Percentiles rank a stretch among this genome's conserved stretches.
These are phyloP conservation scores for Amylostereum areolatum DNA, from an alignment of 1,284 basidiomycete genomes.

Conservation along the genomic window DNA sequence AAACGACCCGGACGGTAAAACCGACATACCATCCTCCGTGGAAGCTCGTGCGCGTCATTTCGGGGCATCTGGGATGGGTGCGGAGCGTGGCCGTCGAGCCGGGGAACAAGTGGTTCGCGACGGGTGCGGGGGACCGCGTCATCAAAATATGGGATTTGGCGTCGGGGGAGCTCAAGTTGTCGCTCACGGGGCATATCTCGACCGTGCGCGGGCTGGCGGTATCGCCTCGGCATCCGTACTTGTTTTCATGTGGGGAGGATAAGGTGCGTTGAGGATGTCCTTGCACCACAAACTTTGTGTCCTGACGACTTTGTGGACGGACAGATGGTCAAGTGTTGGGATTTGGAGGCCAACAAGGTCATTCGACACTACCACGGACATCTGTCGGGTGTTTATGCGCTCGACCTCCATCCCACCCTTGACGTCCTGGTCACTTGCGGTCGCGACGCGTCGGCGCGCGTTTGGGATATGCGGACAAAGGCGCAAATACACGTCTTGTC, in stretches of 20 bases:
- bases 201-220: slow-evolving; percentile 94
- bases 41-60: slow-evolving; percentile 96
- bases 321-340: slow-evolving; percentile 99
- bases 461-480: slow-evolving; percentile 99
- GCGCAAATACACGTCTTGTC: slow-evolving; percentile 91
- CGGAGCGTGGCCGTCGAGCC: slow-evolving; percentile 94
- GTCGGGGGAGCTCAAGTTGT: slow-evolving; percentile 91
- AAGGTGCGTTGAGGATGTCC: slow-evolving; percentile 52
- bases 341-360: slow-evolving; percentile 97
- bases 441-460: slow-evolving; percentile 91
- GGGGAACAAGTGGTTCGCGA: slow-evolving; percentile 98
- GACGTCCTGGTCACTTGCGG: slow-evolving; percentile 94
- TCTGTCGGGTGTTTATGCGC: slow-evolving; percentile 90
- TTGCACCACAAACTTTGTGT: neutral
- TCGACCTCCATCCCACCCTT: slow-evolving; percentile 90
- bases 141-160: slow-evolving; percentile 99
- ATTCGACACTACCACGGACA: slow-evolving; percentile 98
- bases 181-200: slow-evolving; percentile 95
- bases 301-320: neutral
- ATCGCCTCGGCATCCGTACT: slow-evolving; percentile 88
- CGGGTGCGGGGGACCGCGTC: slow-evolving; percentile 95
- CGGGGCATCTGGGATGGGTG: slow-evolving; percentile 99
- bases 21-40: slow-evolving; percentile 94
- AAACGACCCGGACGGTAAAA: slow-evolving; percentile 88
- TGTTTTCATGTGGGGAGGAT: slow-evolving; percentile 97